Conservation (phyloP, 1,284 basidiomycete genomes). For the Agaricales sp. region DNA sequence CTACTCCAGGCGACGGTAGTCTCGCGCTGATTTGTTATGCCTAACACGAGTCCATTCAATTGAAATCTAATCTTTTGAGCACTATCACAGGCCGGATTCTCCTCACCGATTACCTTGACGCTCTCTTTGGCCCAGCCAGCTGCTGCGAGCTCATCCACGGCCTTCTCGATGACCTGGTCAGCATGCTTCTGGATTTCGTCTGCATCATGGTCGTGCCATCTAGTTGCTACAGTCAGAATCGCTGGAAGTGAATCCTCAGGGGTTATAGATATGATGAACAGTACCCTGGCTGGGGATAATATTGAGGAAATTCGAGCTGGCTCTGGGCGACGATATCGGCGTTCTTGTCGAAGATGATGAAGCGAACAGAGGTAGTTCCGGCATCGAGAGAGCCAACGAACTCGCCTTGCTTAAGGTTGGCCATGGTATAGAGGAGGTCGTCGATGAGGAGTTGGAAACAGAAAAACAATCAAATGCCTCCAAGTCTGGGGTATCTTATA, state of each 20-base stretch:
- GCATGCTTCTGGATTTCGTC: slow-evolving; percentile 76
- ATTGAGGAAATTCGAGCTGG: slow-evolving; percentile 87
- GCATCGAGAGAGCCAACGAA: slow-evolving; percentile 89
- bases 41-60: slow-evolving; percentile 24
- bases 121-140: slow-evolving; percentile 69
- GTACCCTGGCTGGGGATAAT: slow-evolving; percentile 81
- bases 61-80: slow-evolving; percentile 2
- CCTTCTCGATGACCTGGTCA: slow-evolving; percentile 69
- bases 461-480: background rate
- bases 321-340: slow-evolving; percentile 84
- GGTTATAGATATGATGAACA: slow-evolving; percentile 14
- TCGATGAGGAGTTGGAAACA: background rate
- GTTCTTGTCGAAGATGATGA: slow-evolving; percentile 87
- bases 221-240: too few relatives aligned
- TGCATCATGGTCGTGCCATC: slow-evolving; percentile 95
- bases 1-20: slow-evolving; percentile 94
- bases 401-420: slow-evolving; percentile 43
- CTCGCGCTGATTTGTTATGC: slow-evolving; percentile 97
- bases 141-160: slow-evolving; percentile 65
- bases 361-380: slow-evolving; percentile 78
- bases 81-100: slow-evolving; percentile 3
- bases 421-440: background rate
- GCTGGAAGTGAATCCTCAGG: slow-evolving; percentile 2
- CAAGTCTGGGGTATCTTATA: background rate
- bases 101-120: slow-evolving; percentile 85